Evolutionary conservation across 306 rosid species (phyloP).

Genomic region (Sicyos edulis): DNA sequence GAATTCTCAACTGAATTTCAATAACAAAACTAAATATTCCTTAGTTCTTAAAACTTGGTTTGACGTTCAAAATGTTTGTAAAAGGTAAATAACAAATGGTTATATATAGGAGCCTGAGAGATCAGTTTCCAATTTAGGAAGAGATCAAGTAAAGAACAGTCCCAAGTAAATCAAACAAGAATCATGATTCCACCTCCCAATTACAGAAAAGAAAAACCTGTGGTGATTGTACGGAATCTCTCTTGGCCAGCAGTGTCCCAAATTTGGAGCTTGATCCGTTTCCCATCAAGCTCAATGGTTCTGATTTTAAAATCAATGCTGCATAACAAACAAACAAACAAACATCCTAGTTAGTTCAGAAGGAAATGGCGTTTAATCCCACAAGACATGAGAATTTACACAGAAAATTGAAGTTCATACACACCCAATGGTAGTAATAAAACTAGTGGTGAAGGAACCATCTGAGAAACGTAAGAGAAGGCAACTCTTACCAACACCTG

Average conservation of each 20-base stretch:
- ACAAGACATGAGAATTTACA: neutral
- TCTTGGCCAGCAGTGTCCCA: slow-evolving; percentile 99
- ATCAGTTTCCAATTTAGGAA: neutral
- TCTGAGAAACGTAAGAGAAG: slow-evolving; percentile 95
- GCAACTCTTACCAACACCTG: slow-evolving; percentile 99
- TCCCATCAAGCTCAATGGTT: slow-evolving; percentile 89
- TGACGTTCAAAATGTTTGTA: no score
- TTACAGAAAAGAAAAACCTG: slow-evolving; percentile 37
- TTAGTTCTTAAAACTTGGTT: no score
- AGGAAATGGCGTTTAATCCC: slow-evolving; percentile 19
- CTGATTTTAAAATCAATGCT: slow-evolving; percentile 93
- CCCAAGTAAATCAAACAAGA: neutral
- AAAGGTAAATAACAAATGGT: no score
- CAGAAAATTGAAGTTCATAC: slow-evolving; percentile 22
- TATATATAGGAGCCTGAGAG: neutral
- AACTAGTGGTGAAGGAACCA: slow-evolving; percentile 90
- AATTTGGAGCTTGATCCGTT: slow-evolving; percentile 85
- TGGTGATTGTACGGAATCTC: slow-evolving; percentile 90
- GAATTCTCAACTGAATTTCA: no score
- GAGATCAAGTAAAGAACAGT: neutral
- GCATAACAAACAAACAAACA: slow-evolving; percentile 23
- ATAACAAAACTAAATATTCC: no score
- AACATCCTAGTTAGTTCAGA: slow-evolving; percentile 20
- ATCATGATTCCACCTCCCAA: neutral
- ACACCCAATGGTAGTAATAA: slow-evolving; percentile 91